A percentile compares a stretch with the other conserved stretches of the same genome.
Evolutionary conservation across 768 basidiomycete genomes (phyloP).

Genomic region (Amanita thiersii): DNA sequence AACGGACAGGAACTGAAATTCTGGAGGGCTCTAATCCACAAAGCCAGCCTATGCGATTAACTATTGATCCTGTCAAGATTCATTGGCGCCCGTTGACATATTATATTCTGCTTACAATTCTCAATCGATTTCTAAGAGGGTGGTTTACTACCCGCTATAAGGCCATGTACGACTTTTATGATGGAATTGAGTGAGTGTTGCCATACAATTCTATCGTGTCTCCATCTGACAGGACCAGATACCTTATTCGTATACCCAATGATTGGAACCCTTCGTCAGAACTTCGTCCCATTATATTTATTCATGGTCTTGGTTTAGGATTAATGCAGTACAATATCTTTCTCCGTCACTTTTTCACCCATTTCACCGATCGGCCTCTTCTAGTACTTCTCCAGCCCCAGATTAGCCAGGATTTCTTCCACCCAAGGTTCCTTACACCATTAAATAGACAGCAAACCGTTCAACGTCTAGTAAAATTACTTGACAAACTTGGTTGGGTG

Average conservation of each 20-base stretch:
- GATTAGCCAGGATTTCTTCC: conserved; percentile 81
- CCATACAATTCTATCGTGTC: neutral
- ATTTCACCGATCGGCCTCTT: conserved; percentile 61
- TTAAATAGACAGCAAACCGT: conserved; percentile 56
- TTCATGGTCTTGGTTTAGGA: conserved; percentile 88
- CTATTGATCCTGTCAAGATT: conserved; percentile 70
- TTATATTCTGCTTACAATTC: conserved; percentile 43
- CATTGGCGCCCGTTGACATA: conserved; percentile 58
- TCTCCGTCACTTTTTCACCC: conserved; percentile 46
- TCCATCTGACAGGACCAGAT: conserved; percentile 31
- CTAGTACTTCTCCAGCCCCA: conserved; percentile 76
- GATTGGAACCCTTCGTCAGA: conserved; percentile 53
- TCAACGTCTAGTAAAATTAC: conserved; percentile 42
- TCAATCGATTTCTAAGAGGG: conserved; percentile 40
- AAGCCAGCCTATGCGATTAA: conserved; percentile 55
- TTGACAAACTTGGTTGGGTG: conserved; percentile 62
- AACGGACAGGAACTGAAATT: conserved; percentile 59
- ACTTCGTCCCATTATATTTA: conserved; percentile 67
- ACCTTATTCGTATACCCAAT: conserved; percentile 63
- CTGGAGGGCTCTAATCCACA: conserved; percentile 49
- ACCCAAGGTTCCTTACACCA: conserved; percentile 64
- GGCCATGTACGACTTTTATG: conserved; percentile 37
- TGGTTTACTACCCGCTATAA: conserved; percentile 34
- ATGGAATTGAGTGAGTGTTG: conserved; percentile 60
- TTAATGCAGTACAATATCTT: conserved; percentile 61